Evolutionary conservation across 768 basidiomycete species (phyloP), one percentile per base, ranked within the genome.

Genomic region (Macrolepiota dolichaula): DNA sequence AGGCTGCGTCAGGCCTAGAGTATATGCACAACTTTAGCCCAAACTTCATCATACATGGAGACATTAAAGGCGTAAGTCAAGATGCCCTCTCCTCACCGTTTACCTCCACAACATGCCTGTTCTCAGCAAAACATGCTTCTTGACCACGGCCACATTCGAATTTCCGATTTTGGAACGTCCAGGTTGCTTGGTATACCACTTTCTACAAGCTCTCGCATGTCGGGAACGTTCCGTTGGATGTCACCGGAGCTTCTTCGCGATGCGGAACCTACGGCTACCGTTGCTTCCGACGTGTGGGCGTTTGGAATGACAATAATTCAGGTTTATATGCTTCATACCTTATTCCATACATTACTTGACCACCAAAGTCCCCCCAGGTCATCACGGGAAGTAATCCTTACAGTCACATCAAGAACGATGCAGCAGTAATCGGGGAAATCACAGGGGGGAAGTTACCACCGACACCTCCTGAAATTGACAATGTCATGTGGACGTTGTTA

Each of bases 131-230:
- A 79, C 37, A 68, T 79, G 35, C 66, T 79, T 0, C 66, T 79
- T 7, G 65, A 63, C 53, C 72, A 78, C 51, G 51, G 65, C 17
- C 65, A 73, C 47, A 75, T 74, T 13, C 63, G 69, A 37, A 57
- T 79, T 49, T 59, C 76, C 7, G 77, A 79, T 57, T 79, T 79
- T 54, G 79, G 79, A 19, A 66, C 78, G 27, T 72, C 77, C 2
- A 68, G 70, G 32, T 68, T 77, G 9, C 56, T 76, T 19, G 73
- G 74, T 46, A 32, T 32, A 32, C 29, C 29, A 32, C 62, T 64
- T 51, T 65, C 69, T 25, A 72, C 74, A 3, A 76, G 72, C 51
- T 71, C 68, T 15, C 64, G 67, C 17, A 61, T 70, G 1, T 61
- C 63, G 5, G 74, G 73, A 24, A 76, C 77, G 3, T 66, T 70